phyloP scores from a whole-genome alignment of 768 basidiomycete species.

The Trametes villosa region DNA sequence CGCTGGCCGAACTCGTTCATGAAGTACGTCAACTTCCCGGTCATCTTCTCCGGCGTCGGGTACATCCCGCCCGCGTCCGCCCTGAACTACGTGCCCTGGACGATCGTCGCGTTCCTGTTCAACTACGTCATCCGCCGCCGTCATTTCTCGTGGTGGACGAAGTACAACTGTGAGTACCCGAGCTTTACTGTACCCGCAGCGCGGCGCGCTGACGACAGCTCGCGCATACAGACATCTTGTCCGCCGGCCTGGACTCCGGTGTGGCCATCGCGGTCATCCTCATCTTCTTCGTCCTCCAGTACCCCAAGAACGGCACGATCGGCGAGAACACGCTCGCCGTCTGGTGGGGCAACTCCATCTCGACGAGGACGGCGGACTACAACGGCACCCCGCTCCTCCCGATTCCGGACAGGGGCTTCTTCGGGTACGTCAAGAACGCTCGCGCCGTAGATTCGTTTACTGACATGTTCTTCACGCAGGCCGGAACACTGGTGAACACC shows the following conservation, averaged over 20 bases:
- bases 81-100: slow-evolving; percentile 85
- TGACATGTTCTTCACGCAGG: too few species aligned
- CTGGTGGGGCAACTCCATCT: slow-evolving; percentile 48
- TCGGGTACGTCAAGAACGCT: slow-evolving; percentile 3
- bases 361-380: slow-evolving; percentile 23
- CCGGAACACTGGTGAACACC: too few species aligned
- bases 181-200: not conserved
- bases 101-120: slow-evolving; percentile 77
- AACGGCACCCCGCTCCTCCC: slow-evolving; percentile 6
- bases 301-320: slow-evolving; percentile 39
- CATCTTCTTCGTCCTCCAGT: slow-evolving; percentile 63
- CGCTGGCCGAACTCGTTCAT: slow-evolving; percentile 69
- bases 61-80: slow-evolving; percentile 87
- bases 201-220: not conserved
- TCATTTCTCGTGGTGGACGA: slow-evolving; percentile 77
- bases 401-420: slow-evolving; percentile 12
- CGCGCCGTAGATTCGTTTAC: too few species aligned
- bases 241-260: slow-evolving; percentile 77
- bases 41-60: slow-evolving; percentile 72
- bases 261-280: slow-evolving; percentile 67
- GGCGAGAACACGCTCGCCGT: slow-evolving; percentile 35
- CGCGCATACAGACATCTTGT: slow-evolving; percentile 59
- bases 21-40: slow-evolving; percentile 54
- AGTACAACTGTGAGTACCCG: slow-evolving; percentile 67
- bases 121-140: slow-evolving; percentile 71